These are phyloP conservation scores for Acanthamoeba triangularis DNA, from an alignment of 208 protist genomes.

Conservation along the genomic window DNA sequence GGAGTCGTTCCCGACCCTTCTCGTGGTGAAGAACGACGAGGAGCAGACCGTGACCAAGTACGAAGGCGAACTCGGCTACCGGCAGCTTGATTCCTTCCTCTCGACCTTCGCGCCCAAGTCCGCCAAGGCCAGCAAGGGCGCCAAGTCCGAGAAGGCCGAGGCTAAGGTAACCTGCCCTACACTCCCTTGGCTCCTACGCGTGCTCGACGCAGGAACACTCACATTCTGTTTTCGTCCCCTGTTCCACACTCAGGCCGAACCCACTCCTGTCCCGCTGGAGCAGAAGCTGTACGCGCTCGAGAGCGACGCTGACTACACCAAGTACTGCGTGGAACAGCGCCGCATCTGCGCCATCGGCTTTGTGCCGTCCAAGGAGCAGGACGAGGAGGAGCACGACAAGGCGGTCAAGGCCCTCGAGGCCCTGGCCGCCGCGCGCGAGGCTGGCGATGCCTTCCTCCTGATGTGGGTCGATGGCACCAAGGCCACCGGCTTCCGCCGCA, in stretches of 20 bases:
- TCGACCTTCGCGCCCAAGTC: not conserved
- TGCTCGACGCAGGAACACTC: not conserved
- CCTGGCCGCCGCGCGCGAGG: not conserved
- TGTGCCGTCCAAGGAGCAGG: slow-evolving; percentile 47
- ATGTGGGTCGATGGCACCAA: slow-evolving; percentile 30
- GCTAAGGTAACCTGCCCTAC: not conserved
- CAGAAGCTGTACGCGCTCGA: slow-evolving; percentile 49
- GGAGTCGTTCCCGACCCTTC: slow-evolving; percentile 6
- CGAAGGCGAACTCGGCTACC: slow-evolving; percentile 25
- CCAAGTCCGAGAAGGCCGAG: slow-evolving; percentile 9
- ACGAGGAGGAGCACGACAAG: slow-evolving; percentile 48
- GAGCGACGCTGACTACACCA: slow-evolving; percentile 21
- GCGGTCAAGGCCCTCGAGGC: not conserved
- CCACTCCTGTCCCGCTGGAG: slow-evolving; percentile 35
- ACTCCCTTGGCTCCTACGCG: not conserved
- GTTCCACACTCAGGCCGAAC: not conserved
- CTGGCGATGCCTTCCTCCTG: slow-evolving; percentile 27
- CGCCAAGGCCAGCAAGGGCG: not conserved
- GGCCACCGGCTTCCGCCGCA: not conserved
- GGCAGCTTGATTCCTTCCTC: not conserved
- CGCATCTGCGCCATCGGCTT: slow-evolving; percentile 59
- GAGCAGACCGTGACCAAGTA: slow-evolving; percentile 28
- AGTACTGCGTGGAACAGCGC: slow-evolving; percentile 32
- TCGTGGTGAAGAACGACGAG: slow-evolving; percentile 56
- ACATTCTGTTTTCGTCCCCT: not conserved